These are phyloP conservation scores for Coemansia sp. DNA, from an alignment of 192 early-diverging fungal species.

Conservation along the genomic window DNA sequence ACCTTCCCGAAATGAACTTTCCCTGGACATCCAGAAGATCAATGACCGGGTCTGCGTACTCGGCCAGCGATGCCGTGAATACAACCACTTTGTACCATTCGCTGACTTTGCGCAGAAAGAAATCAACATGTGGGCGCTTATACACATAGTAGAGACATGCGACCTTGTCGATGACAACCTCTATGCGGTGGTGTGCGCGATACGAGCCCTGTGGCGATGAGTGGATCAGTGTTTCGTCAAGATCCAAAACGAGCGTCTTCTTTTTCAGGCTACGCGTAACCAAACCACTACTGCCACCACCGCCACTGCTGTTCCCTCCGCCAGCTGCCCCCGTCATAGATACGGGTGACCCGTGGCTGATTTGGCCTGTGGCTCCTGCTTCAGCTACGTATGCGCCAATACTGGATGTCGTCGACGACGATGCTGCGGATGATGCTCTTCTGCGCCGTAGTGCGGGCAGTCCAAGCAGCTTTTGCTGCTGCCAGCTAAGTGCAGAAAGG, in stretches of 20 bases:
- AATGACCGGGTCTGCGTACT: constrained; percentile 66
- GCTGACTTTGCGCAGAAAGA: constrained; percentile 62
- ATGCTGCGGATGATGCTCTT: constrained; percentile 37
- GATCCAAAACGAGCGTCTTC: constrained; percentile 63
- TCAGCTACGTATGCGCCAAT: constrained; percentile 2
- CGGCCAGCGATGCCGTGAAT: constrained; percentile 70
- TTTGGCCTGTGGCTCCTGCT: not conserved
- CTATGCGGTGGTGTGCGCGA: constrained; percentile 62
- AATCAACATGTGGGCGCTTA: constrained; percentile 62
- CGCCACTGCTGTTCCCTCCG: not conserved
- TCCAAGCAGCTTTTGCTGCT: constrained; percentile 8
- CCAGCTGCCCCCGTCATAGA: constrained; percentile 7
- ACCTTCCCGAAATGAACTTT: constrained; percentile 60
- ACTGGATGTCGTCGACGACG: constrained; percentile 41
- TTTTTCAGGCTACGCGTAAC: constrained; percentile 26
- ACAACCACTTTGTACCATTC: constrained; percentile 68
- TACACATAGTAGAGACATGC: constrained; percentile 64
- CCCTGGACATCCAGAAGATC: constrained; percentile 62
- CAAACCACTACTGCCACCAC: not conserved
- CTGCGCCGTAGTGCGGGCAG: constrained; percentile 26
- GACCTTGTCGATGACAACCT: constrained; percentile 64
- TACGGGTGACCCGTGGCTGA: constrained; percentile 13
- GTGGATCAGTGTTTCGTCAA: constrained; percentile 72
- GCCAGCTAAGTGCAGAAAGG: constrained; percentile 6
- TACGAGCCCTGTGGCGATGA: constrained; percentile 60